Evolutionary conservation across 768 basidiomycete species (phyloP).

Genomic region (Imleria badia): DNA sequence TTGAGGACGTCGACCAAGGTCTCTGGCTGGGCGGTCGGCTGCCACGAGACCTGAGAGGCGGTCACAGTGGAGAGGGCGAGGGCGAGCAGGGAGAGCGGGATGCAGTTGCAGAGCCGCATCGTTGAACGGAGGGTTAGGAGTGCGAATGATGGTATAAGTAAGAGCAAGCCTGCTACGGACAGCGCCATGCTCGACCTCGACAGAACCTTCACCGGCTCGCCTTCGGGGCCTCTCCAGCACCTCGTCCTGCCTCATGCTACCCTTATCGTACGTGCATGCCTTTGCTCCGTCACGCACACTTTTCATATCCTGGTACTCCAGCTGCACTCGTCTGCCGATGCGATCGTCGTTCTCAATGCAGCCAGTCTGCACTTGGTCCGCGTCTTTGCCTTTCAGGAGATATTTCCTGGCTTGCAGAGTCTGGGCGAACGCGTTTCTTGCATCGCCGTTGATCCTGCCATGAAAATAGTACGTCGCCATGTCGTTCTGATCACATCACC

Average conservation of each 20-base stretch:
- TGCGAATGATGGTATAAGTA: conserved; percentile 5
- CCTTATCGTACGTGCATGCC: conserved; percentile 52
- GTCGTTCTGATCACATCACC: conserved; percentile 3
- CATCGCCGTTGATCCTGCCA: conserved; percentile 70
- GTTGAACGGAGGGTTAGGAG: conserved; percentile 1
- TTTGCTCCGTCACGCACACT: background rate
- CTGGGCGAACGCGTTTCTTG: conserved; percentile 50
- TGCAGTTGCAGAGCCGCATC: conserved; percentile 36
- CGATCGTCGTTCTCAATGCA: conserved; percentile 73
- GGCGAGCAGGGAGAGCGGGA: conserved; percentile 36
- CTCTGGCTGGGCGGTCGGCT: conserved; percentile 34
- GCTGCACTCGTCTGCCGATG: conserved; percentile 73
- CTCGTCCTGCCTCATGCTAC: conserved; percentile 54
- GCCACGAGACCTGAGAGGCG: conserved; percentile 26
- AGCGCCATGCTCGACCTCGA: conserved; percentile 47
- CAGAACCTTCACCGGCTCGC: conserved; percentile 48
- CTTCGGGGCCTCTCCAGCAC: conserved; percentile 53
- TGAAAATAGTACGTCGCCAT: conserved; percentile 69
- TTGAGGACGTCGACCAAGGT: conserved; percentile 81
- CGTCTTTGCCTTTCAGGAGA: conserved; percentile 77
- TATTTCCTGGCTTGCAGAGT: conserved; percentile 61
- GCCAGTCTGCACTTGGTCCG: conserved; percentile 60
- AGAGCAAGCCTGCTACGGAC: conserved; percentile 6
- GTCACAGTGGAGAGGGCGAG: conserved; percentile 9
- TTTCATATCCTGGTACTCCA: conserved; percentile 27